A percentile compares a stretch with the other conserved stretches of the same genome.
phyloP scores from a whole-genome alignment of 768 basidiomycete species.

The Tylopilus rubrobrunneus region DNA sequence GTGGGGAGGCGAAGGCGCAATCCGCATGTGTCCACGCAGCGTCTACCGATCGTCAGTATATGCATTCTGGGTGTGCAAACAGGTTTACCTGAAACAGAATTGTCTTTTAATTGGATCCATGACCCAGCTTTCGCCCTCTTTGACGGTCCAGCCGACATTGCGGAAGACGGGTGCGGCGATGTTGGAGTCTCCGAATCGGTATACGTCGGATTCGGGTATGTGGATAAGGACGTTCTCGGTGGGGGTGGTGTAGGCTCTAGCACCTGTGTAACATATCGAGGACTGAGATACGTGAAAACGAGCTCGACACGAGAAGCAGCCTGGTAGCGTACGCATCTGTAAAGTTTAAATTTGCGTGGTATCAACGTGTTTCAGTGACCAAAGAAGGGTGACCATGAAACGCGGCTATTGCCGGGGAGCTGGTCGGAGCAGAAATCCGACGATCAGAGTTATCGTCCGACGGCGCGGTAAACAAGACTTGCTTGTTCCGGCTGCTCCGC shows the following conservation, averaged over 20 bases:
- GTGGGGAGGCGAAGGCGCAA: slow-evolving; percentile 59
- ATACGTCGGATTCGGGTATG: slow-evolving; percentile 49
- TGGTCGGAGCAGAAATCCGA: no score
- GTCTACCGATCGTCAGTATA: slow-evolving; percentile 39
- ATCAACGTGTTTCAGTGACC: not conserved
- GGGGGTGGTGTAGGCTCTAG: slow-evolving; percentile 5
- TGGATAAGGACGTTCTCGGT: slow-evolving; percentile 26
- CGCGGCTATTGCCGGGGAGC: no score
- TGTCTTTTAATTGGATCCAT: slow-evolving; percentile 59
- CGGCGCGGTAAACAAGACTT: no score
- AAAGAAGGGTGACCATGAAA: no score
- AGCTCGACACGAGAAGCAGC: not conserved
- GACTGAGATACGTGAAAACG: not conserved
- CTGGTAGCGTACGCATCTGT: not conserved
- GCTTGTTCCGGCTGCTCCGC: no score
- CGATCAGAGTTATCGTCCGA: no score
- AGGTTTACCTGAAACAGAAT: slow-evolving; percentile 58
- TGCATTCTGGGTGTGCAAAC: not conserved
- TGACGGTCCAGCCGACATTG: slow-evolving; percentile 55
- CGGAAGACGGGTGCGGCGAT: slow-evolving; percentile 46
- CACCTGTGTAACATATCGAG: not conserved
- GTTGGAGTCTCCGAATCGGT: slow-evolving; percentile 56
- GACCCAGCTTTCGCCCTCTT: slow-evolving; percentile 69
- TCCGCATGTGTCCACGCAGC: slow-evolving; percentile 66
- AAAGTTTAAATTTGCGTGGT: not conserved